Conservation (phyloP, 371 early-diverging fungal species). For the Batrachochytrium dendrobatidis region DNA sequence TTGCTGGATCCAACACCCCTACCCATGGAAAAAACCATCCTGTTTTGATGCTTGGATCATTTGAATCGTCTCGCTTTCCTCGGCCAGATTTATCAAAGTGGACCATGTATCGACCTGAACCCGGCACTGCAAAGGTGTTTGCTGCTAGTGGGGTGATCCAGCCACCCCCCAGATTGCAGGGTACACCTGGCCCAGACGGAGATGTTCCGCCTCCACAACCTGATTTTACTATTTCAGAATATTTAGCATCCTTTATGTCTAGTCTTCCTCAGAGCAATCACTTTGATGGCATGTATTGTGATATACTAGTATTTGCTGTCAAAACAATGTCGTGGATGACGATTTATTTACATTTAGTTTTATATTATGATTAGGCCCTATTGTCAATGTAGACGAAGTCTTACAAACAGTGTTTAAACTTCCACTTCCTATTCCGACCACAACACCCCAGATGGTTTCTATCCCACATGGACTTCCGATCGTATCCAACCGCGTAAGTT, state of each 20-base stretch:
- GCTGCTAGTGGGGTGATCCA: neutral
- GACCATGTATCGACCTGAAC: constrained; percentile 55
- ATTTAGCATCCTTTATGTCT: constrained; percentile 12
- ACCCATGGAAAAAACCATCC: constrained; percentile 1
- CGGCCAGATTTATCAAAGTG: constrained; percentile 74
- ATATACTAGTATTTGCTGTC: too few relatives aligned
- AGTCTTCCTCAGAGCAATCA: constrained; percentile 15
- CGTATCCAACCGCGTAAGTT: too few relatives aligned
- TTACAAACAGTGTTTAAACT: constrained; percentile 11
- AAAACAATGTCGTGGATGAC: neutral
- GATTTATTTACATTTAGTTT: neutral
- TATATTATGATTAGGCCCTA: constrained; percentile 12
- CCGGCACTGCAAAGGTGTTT: constrained; percentile 6
- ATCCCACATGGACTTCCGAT: constrained; percentile 3
- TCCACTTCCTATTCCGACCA: constrained; percentile 11
- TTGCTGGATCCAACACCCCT: neutral
- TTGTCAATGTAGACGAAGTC: constrained; percentile 15
- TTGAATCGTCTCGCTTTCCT: constrained; percentile 63
- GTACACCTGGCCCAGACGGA: constrained; percentile 7
- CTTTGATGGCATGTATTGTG: constrained; percentile 17
- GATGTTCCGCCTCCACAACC: neutral
- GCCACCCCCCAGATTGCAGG: too few relatives aligned
- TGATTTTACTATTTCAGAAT: constrained; percentile 12
- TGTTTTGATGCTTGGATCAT: constrained; percentile 33
- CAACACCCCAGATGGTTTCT: constrained; percentile 7